Evolutionary conservation across 2,329 filamentous ascomycete genomes (phyloP).

Genomic region (Scedosporium aurantiacum): DNA sequence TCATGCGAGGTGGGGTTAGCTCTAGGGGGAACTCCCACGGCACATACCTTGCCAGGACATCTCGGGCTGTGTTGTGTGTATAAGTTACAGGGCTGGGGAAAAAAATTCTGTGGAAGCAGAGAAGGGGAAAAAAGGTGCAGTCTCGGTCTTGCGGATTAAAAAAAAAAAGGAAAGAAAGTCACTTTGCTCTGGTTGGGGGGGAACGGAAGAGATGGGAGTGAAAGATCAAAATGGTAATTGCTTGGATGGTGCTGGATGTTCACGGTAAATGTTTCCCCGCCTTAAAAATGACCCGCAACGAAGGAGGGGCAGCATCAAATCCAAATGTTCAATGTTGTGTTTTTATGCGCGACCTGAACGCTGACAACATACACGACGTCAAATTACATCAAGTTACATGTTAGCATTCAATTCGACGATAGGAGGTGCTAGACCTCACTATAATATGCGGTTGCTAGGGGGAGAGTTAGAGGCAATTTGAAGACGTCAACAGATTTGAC

Average conservation of each 20-base stretch:
- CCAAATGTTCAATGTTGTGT: too few species aligned
- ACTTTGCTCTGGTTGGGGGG: background rate
- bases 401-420: too few species aligned
- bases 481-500: too few species aligned
- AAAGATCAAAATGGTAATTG: background rate
- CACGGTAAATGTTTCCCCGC: slow-evolving; percentile 2
- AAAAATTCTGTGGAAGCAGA: background rate
- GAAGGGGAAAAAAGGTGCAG: background rate
- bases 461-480: too few species aligned
- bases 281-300: slow-evolving; percentile 6
- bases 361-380: too few species aligned
- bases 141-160: background rate
- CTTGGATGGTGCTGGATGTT: background rate
- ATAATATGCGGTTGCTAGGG: too few species aligned
- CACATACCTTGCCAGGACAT: slow-evolving; percentile 67
- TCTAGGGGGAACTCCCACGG: slow-evolving; percentile 14
- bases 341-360: slow-evolving; percentile 2
- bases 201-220: background rate
- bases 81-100: background rate
- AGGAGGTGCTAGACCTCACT: too few species aligned
- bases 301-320: slow-evolving; percentile 3
- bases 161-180: background rate
- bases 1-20: slow-evolving; percentile 12
- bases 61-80: background rate
- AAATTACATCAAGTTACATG: too few species aligned